phyloP scores from a whole-genome alignment of 2,329 filamentous ascomycete species.

The Endoconidiophora laricicola region DNA sequence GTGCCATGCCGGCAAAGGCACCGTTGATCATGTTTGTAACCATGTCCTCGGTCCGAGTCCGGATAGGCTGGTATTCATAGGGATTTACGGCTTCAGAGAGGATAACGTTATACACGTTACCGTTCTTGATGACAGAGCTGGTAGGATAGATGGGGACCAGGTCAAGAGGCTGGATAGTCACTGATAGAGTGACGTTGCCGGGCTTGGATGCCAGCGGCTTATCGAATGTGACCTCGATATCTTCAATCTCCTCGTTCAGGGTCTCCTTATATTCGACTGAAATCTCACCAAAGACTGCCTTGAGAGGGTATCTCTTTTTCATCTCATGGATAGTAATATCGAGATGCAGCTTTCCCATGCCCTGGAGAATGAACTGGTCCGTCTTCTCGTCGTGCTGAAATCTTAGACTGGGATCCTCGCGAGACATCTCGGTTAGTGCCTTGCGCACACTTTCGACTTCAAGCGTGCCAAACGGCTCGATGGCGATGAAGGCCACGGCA shows the following conservation, averaged over 20 bases:
- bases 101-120: slow-evolving; percentile 46
- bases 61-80: slow-evolving; percentile 3
- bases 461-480: slow-evolving; percentile 62
- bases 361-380: slow-evolving; percentile 81
- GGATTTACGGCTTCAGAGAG: background rate
- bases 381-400: slow-evolving; percentile 76
- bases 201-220: slow-evolving; percentile 63
- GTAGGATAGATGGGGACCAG: slow-evolving; percentile 22
- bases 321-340: slow-evolving; percentile 84
- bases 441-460: slow-evolving; percentile 68
- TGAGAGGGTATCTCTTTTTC: slow-evolving; percentile 63
- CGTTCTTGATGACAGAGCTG: slow-evolving; percentile 40
- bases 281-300: slow-evolving; percentile 77
- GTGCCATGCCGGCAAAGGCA: slow-evolving; percentile 63
- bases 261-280: slow-evolving; percentile 92
- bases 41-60: slow-evolving; percentile 25
- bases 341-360: slow-evolving; percentile 91
- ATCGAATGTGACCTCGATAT: slow-evolving; percentile 52
- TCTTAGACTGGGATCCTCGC: slow-evolving; percentile 85
- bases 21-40: slow-evolving; percentile 56
- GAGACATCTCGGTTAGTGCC: slow-evolving; percentile 58
- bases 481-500: slow-evolving; percentile 89
- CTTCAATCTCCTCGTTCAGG: slow-evolving; percentile 38
- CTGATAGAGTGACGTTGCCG: slow-evolving; percentile 62
- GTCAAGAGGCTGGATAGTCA: slow-evolving; percentile 43